Conservation (phyloP, 2,329 filamentous ascomycete genomes). For the Coniochaeta sp. region DNA sequence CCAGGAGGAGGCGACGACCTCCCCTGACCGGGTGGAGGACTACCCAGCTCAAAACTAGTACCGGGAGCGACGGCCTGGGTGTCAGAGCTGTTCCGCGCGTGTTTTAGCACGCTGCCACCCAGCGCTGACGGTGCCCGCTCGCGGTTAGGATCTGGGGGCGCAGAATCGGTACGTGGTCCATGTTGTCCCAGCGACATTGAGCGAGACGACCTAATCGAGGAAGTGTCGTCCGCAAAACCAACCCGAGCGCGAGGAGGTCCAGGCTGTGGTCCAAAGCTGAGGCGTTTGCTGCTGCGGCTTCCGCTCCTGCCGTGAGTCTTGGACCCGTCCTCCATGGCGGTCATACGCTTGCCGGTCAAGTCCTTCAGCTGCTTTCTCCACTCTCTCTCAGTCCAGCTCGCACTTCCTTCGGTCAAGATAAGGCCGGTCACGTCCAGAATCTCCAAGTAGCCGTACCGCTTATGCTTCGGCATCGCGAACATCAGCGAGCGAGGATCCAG, state of each 20-base stretch:
- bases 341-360: slow-evolving; percentile 73
- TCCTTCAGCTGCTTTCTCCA: slow-evolving; percentile 91
- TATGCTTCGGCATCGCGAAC: slow-evolving; percentile 93
- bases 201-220: slow-evolving; percentile 42
- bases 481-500: slow-evolving; percentile 85
- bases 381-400: slow-evolving; percentile 73
- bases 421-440: slow-evolving; percentile 75
- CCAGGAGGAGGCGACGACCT: not conserved
- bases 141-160: slow-evolving; percentile 34
- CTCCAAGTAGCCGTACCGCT: slow-evolving; percentile 85
- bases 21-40: slow-evolving; percentile 26
- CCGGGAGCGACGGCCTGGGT: slow-evolving; percentile 20
- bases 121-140: slow-evolving; percentile 26
- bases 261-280: slow-evolving; percentile 40
- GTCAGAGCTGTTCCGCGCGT: slow-evolving; percentile 42
- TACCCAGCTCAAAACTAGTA: slow-evolving; percentile 23
- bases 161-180: slow-evolving; percentile 39
- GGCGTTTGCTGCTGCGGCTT: slow-evolving; percentile 49
- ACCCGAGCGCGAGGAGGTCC: slow-evolving; percentile 35
- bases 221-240: slow-evolving; percentile 50
- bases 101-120: slow-evolving; percentile 22
- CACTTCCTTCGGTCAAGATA: slow-evolving; percentile 70
- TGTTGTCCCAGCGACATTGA: slow-evolving; percentile 40
- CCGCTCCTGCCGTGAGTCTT: slow-evolving; percentile 41
- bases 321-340: slow-evolving; percentile 46